Conservation (phyloP, 306 rosid species). For the Rubus idaeus region DNA sequence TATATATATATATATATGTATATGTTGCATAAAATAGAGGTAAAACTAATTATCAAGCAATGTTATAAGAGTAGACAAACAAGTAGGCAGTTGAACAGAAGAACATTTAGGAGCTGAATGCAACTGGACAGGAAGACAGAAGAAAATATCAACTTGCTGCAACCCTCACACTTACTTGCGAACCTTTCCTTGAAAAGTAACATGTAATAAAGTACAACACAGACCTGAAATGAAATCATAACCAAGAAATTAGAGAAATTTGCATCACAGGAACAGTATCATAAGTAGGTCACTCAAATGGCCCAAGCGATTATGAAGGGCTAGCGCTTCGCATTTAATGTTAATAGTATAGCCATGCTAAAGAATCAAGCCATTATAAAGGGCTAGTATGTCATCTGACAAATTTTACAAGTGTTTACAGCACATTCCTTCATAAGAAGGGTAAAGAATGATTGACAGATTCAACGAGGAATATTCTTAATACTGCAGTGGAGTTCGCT, state of each 20-base stretch:
- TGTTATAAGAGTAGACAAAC: background rate
- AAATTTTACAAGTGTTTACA: background rate
- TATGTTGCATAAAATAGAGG: background rate
- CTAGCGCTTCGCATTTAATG: background rate
- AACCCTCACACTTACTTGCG: constrained; percentile 60
- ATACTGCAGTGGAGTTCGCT: background rate
- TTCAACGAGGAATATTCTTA: background rate
- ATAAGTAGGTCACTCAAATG: background rate
- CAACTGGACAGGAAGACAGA: background rate
- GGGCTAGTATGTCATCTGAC: background rate
- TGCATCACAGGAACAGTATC: constrained; percentile 23
- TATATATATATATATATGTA: no score
- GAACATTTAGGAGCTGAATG: background rate
- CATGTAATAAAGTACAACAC: constrained; percentile 71
- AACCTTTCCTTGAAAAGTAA: constrained; percentile 73
- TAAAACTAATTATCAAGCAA: background rate
- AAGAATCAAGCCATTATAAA: background rate
- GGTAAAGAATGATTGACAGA: background rate
- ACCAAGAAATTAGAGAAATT: constrained; percentile 26
- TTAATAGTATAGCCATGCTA: background rate
- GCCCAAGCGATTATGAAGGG: background rate
- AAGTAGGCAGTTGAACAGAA: background rate
- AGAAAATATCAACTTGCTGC: background rate
- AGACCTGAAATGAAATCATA: constrained; percentile 58
- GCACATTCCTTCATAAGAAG: background rate